phyloP scores from a whole-genome alignment of 139 green algal species.

The Picochlorum sp. region DNA sequence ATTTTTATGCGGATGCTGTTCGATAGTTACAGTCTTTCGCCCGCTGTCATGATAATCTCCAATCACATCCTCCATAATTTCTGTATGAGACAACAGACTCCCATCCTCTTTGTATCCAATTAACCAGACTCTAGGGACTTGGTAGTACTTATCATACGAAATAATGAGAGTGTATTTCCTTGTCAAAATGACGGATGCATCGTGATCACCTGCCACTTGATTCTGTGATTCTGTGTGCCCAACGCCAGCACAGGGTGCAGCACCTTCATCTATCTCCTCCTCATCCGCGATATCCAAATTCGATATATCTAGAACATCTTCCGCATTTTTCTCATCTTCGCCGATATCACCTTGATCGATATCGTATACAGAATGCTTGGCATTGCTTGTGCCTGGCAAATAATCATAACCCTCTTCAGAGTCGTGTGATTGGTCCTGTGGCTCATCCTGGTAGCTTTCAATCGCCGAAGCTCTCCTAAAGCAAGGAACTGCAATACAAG shows the following conservation, averaged over 20 bases:
- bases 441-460: not conserved
- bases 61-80: conserved; percentile 79
- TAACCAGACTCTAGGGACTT: conserved; percentile 78
- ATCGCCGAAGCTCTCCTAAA: conserved; percentile 56
- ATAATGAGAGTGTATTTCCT: conserved; percentile 89
- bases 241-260: conserved; percentile 5
- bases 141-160: conserved; percentile 88
- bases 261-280: conserved; percentile 32
- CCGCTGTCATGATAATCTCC: conserved; percentile 46
- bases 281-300: conserved; percentile 58
- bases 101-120: conserved; percentile 69
- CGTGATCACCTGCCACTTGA: not conserved
- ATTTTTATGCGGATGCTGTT: conserved; percentile 68
- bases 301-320: conserved; percentile 61
- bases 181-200: conserved; percentile 45
- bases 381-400: not conserved
- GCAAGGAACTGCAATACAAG: conserved; percentile 62
- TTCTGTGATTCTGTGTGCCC: not conserved
- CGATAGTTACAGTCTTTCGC: conserved; percentile 80
- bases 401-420: not conserved
- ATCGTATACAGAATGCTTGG: not conserved
- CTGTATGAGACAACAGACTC: conserved; percentile 40
- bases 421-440: not conserved
- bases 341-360: not conserved
- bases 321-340: not conserved